Percentiles rank a stretch among this genome's conserved stretches.
Evolutionary conservation across 2,329 filamentous ascomycete species (phyloP).

Genomic region (Monosporascus sp.): DNA sequence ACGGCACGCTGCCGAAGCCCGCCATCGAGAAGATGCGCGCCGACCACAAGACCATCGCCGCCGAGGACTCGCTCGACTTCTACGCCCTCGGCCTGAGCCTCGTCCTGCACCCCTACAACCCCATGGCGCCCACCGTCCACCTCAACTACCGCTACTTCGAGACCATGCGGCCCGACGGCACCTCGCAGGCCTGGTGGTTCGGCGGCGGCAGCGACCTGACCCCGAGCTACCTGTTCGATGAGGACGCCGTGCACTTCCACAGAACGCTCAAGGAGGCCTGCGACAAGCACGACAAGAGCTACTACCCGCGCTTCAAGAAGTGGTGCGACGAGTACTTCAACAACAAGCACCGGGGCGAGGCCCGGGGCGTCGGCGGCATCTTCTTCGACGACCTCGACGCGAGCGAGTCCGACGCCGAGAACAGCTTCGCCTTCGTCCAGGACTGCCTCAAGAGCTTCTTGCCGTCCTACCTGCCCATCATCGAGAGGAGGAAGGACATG

Average conservation of each 20-base stretch:
- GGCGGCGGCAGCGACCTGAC: conserved; percentile 93
- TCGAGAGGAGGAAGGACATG: conserved; percentile 87
- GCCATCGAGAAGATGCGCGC: conserved; percentile 91
- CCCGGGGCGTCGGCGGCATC: conserved; percentile 86
- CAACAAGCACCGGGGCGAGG: conserved; percentile 85
- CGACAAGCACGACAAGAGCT: conserved; percentile 85
- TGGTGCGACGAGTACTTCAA: conserved; percentile 99
- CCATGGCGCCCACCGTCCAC: conserved; percentile 95
- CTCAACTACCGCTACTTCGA: conserved; percentile 99
- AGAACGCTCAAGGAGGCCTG: conserved; percentile 86
- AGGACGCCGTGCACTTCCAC: conserved; percentile 97
- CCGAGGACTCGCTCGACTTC: conserved; percentile 74
- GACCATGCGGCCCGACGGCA: conserved; percentile 79
- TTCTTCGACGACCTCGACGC: conserved; percentile 98
- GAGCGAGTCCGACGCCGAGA: conserved; percentile 78
- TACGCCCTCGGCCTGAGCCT: conserved; percentile 92
- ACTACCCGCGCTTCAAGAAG: conserved; percentile 92
- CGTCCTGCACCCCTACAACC: conserved; percentile 89
- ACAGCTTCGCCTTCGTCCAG: conserved; percentile 83
- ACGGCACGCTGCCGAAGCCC: conserved; percentile 79
- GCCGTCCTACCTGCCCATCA: conserved; percentile 84
- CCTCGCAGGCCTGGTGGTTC: conserved; percentile 92
- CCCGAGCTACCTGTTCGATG: conserved; percentile 89
- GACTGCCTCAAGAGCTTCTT: conserved; percentile 83
- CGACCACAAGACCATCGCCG: conserved; percentile 84